These are phyloP conservation scores for Orbilia brochopaga DNA, from an alignment of 2,329 filamentous ascomycete genomes.

Conservation along the genomic window DNA sequence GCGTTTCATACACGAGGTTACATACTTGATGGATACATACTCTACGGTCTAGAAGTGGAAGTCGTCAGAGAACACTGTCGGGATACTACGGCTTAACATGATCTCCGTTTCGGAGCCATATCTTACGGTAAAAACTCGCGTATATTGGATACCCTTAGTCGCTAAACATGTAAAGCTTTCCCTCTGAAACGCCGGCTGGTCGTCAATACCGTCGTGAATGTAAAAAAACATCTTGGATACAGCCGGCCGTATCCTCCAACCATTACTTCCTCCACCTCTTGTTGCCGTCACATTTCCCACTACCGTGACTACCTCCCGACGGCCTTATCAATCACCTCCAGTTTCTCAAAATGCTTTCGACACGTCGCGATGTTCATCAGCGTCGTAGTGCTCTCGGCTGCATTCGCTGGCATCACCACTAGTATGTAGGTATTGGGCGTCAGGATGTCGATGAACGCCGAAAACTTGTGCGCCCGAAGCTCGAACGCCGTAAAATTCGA, in stretches of 20 bases:
- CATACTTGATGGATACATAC: slow-evolving; percentile 45
- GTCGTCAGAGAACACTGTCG: no score
- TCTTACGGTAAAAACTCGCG: no score
- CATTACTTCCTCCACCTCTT: no score
- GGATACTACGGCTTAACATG: no score
- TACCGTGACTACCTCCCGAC: slow-evolving; percentile 48
- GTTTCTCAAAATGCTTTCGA: slow-evolving; percentile 55
- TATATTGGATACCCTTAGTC: slow-evolving; percentile 45
- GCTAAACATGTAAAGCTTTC: slow-evolving; percentile 33
- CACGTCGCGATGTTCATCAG: slow-evolving; percentile 59
- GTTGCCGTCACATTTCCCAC: no score
- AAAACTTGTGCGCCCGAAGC: slow-evolving; percentile 67
- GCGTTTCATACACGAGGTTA: slow-evolving; percentile 55
- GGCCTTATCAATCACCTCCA: slow-evolving; percentile 53
- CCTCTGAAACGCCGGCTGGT: slow-evolving; percentile 28
- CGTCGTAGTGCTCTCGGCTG: slow-evolving; percentile 54
- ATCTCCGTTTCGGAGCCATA: no score
- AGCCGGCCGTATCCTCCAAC: neutral
- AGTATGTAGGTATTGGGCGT: slow-evolving; percentile 98
- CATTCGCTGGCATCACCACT: slow-evolving; percentile 86
- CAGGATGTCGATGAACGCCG: slow-evolving; percentile 91
- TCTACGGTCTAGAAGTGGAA: no score
- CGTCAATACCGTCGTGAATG: slow-evolving; percentile 16
- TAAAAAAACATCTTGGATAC: neutral
- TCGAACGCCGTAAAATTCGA: slow-evolving; percentile 55